Percentiles rank a stretch among this genome's conserved stretches.
Conservation (phyloP, 2,329 filamentous ascomycete genomes). For the Teratosphaeria destructans region DNA sequence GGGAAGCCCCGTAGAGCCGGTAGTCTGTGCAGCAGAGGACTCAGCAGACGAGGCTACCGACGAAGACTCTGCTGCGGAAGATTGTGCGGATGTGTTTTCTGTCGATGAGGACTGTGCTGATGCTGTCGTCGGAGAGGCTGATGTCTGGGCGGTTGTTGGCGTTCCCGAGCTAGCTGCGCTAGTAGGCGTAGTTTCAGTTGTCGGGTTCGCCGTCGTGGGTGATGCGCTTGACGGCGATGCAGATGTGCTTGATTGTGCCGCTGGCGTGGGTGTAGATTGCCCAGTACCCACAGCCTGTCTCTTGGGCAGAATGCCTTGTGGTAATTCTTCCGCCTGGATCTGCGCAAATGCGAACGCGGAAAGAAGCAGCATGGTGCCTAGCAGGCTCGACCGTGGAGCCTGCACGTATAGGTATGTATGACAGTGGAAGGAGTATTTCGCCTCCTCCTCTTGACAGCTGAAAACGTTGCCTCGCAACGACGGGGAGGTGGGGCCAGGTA, state of each 20-base stretch:
- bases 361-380: slow-evolving; percentile 17
- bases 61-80: not conserved
- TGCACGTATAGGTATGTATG: not conserved
- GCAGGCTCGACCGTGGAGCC: not conserved
- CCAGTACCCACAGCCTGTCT: slow-evolving; percentile 24
- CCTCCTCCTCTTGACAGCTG: not conserved
- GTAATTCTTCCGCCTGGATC: slow-evolving; percentile 20
- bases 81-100: slow-evolving; percentile 1
- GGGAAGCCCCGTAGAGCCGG: slow-evolving; percentile 10
- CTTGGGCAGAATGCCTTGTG: slow-evolving; percentile 24
- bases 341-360: slow-evolving; percentile 21
- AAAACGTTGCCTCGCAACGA: not conserved
- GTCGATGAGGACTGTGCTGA: slow-evolving; percentile 2
- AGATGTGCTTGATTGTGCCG: slow-evolving; percentile 1
- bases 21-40: not conserved
- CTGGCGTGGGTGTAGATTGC: slow-evolving; percentile 6
- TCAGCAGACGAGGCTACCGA: not conserved
- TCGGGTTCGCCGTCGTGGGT: slow-evolving; percentile 1
- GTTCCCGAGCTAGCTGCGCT: not conserved
- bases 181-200: not conserved
- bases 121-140: not conserved
- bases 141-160: slow-evolving; percentile 3
- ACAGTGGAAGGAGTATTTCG: not conserved
- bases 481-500: not conserved
- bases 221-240: slow-evolving; percentile 1